These are phyloP conservation scores for Aspergillus brunneoviolaceus DNA, from an alignment of 2,329 filamentous ascomycete genomes.

Conservation along the genomic window DNA sequence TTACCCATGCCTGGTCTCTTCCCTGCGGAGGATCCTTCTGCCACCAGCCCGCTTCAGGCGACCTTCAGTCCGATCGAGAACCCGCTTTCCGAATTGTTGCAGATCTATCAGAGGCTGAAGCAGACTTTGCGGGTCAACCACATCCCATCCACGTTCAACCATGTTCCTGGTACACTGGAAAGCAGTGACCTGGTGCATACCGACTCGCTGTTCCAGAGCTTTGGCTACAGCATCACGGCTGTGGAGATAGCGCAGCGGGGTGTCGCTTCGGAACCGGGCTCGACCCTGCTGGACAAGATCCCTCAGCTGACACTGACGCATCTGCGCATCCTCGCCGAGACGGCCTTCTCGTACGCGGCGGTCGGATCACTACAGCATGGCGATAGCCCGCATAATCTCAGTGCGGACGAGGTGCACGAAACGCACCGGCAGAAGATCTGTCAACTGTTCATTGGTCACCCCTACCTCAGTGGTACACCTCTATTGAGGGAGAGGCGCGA, in stretches of 20 bases:
- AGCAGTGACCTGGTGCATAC: slow-evolving; percentile 52
- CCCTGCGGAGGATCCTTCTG: slow-evolving; percentile 34
- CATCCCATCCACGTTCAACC: slow-evolving; percentile 49
- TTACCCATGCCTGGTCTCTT: slow-evolving; percentile 42
- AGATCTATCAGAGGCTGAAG: slow-evolving; percentile 57
- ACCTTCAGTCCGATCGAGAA: slow-evolving; percentile 29
- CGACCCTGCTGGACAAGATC: slow-evolving; percentile 78
- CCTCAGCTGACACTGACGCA: slow-evolving; percentile 82
- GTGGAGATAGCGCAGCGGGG: slow-evolving; percentile 92
- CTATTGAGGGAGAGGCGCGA: slow-evolving; percentile 38
- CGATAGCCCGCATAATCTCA: slow-evolving; percentile 54
- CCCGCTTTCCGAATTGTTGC: slow-evolving; percentile 50
- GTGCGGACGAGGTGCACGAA: slow-evolving; percentile 67
- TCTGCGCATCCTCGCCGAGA: slow-evolving; percentile 84
- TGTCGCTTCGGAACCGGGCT: slow-evolving; percentile 68
- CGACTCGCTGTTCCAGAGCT: slow-evolving; percentile 45
- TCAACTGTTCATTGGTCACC: slow-evolving; percentile 68
- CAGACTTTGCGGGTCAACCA: slow-evolving; percentile 55
- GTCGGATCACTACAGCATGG: slow-evolving; percentile 67
- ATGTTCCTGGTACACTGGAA: slow-evolving; percentile 40
- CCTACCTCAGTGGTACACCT: slow-evolving; percentile 34
- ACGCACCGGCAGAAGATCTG: slow-evolving; percentile 69
- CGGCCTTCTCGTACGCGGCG: slow-evolving; percentile 78
- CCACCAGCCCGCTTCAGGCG: slow-evolving; percentile 35
- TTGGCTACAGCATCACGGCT: slow-evolving; percentile 83